These are phyloP conservation scores for Auriscalpium orientale DNA, from an alignment of 768 basidiomycete species.

Conservation along the genomic window DNA sequence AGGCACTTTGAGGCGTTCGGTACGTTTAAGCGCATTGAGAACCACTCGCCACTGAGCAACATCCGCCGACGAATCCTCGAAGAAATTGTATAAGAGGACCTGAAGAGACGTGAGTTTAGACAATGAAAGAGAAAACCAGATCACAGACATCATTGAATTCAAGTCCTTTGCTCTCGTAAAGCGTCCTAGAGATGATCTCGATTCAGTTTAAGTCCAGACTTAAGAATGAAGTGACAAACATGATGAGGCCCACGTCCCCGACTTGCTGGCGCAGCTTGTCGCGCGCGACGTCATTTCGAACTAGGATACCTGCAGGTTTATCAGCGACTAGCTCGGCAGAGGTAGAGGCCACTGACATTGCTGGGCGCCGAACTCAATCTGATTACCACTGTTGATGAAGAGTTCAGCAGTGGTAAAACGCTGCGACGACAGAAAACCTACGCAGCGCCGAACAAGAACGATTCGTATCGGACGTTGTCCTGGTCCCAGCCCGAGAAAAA, in stretches of 20 bases:
- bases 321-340: background rate
- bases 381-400: background rate
- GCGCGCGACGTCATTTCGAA: constrained; percentile 50
- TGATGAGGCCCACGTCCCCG: constrained; percentile 48
- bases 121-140: too few species aligned
- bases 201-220: too few species aligned
- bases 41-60: constrained; percentile 51
- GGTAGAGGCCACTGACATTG: constrained; percentile 40
- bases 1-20: constrained; percentile 3
- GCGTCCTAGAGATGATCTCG: constrained; percentile 26
- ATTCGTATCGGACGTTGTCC: constrained; percentile 24
- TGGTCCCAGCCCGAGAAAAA: constrained; percentile 37
- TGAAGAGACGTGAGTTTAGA: constrained; percentile 14
- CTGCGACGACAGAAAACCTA: constrained; percentile 18
- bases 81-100: constrained; percentile 66
- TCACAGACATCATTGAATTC: constrained; percentile 54
- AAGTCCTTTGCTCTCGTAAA: constrained; percentile 59
- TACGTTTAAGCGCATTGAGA: constrained; percentile 29
- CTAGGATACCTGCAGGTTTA: constrained; percentile 48
- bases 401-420: background rate
- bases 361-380: constrained; percentile 35
- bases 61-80: constrained; percentile 47
- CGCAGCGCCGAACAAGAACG: constrained; percentile 26
- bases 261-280: constrained; percentile 41
- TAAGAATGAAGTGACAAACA: constrained; percentile 32